Percentiles rank a stretch among this genome's conserved stretches.
These are phyloP conservation scores for Alternaria sp. DNA, from an alignment of 2,329 filamentous ascomycete genomes.

Conservation along the genomic window DNA sequence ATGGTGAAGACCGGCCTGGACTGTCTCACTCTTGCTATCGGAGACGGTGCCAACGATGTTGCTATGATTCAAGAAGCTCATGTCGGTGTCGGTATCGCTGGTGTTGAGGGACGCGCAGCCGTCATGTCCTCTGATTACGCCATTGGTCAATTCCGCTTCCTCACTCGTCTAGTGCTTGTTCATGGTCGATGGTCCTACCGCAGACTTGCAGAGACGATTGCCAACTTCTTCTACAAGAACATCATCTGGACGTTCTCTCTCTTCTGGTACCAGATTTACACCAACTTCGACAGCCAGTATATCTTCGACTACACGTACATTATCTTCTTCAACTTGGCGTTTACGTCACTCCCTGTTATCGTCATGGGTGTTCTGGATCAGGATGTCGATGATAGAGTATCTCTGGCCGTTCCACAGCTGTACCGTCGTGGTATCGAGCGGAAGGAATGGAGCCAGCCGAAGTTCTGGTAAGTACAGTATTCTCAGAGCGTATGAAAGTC, in stretches of 20 bases:
- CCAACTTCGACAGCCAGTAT: constrained; percentile 95
- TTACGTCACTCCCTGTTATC: constrained; percentile 92
- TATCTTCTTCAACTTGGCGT: constrained; percentile 92
- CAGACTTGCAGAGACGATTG: constrained; percentile 87
- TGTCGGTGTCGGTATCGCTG: constrained; percentile 86
- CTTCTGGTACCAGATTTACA: constrained; percentile 97
- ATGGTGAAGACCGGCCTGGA: constrained; percentile 96
- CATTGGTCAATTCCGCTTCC: constrained; percentile 86
- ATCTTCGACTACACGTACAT: constrained; percentile 99
- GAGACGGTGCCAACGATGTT: constrained; percentile 89
- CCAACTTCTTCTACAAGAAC: constrained; percentile 99
- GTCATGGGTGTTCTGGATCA: constrained; percentile 97
- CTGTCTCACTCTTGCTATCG: constrained; percentile 92
- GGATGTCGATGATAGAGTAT: constrained; percentile 93
- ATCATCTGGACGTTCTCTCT: constrained; percentile 96
- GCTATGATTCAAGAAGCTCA: constrained; percentile 93
- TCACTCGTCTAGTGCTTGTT: constrained; percentile 78
- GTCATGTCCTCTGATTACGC: constrained; percentile 87
- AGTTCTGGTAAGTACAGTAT: constrained; percentile 80
- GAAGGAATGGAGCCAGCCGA: constrained; percentile 91
- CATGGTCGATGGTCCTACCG: constrained; percentile 94
- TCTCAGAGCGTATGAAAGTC: not conserved
- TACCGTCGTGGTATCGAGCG: constrained; percentile 96
- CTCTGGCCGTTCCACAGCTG: constrained; percentile 90
- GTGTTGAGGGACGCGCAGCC: constrained; percentile 84